Base-by-base conservation (phyloP, 1,284 basidiomycete species). In the Fomitiporia mediterranea region DNA sequence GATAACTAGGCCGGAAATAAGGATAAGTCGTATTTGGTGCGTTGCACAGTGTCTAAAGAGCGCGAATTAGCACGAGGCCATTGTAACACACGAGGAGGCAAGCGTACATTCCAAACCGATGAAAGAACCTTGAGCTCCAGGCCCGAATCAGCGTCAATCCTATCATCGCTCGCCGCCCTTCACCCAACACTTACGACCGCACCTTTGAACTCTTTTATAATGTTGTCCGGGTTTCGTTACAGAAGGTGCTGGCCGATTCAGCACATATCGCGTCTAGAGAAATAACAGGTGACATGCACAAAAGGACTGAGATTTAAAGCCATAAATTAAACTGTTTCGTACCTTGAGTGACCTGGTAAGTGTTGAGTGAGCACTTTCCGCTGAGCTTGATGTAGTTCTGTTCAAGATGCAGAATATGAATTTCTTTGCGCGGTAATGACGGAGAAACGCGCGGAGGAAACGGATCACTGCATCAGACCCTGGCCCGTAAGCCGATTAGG, bases 1-100 rank as follows among this genome's bases (percentile, higher is more conserved):
- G 74, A 99, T 98, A 66, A 98, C 91, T 59, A 98, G 80, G 58
- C 90, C 89, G 56, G 93, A 96, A 58, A 97, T 87, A 60, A 99
- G 81, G 64, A 99, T 88, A 34, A 97, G 89, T 52, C 94, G 86
- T 55, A 96, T 95, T 75, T 97, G 92, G 68, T 93, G 90, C 4
- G 86, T 90, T 60, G 90, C 89, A 65, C 89, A 91, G 67, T 91
- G 89, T 55, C 89, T 91, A 65, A 27, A n/a, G n/a, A n/a, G n/a
- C 17, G 15, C n/a, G 55, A 48, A 8, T 46, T 28, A n/a, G 25
- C 25, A 30, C n/a, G 44, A 46, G 25, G 13, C 4, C 13, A 34
- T 13, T 39, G 48, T 35, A 30, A 17, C 15, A 25, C 7, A 25
- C 9, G 28, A 39, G 57, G 55, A 49, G 54, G 58, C 54, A 37